These are phyloP conservation scores for Chaetomiaceae sp. DNA, from an alignment of 2,329 filamentous ascomycete genomes.

Conservation along the genomic window DNA sequence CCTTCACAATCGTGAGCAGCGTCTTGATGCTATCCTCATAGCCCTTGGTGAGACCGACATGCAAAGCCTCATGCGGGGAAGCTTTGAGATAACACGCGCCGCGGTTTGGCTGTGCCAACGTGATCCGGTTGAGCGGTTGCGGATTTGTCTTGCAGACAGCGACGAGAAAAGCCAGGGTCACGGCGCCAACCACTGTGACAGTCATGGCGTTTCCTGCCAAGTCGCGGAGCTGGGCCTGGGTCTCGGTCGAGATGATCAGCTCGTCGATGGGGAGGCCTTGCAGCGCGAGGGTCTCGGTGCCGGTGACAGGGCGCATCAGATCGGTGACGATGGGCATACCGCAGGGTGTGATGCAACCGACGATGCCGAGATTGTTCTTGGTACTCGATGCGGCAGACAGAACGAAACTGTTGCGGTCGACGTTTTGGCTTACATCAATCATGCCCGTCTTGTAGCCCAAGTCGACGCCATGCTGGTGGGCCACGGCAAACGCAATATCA, in stretches of 20 bases:
- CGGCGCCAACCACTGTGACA: conserved; percentile 63
- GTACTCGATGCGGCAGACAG: conserved; percentile 30
- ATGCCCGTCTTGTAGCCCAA: conserved; percentile 40
- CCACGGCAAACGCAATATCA: conserved; percentile 56
- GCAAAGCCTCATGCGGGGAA: background rate
- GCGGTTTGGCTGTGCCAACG: background rate
- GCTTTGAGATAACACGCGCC: background rate
- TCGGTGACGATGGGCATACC: conserved; percentile 58
- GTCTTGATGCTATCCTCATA: no score
- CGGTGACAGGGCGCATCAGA: conserved; percentile 55
- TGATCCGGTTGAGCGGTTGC: background rate
- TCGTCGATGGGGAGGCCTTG: conserved; percentile 64
- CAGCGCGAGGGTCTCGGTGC: conserved; percentile 57
- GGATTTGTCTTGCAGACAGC: conserved; percentile 11
- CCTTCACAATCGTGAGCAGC: background rate
- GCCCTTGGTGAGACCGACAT: background rate
- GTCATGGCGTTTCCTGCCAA: conserved; percentile 79
- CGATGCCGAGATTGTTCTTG: conserved; percentile 46
- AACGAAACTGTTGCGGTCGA: conserved; percentile 47
- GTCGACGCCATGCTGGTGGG: conserved; percentile 48
- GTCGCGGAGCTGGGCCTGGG: conserved; percentile 57
- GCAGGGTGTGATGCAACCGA: conserved; percentile 63
- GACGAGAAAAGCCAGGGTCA: conserved; percentile 56
- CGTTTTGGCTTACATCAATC: conserved; percentile 67
- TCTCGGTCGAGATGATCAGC: conserved; percentile 60